Percentiles rank a stretch among this genome's conserved stretches.
Evolutionary conservation across 2,329 filamentous ascomycete genomes (phyloP).

Genomic region (Shiraia sp.): DNA sequence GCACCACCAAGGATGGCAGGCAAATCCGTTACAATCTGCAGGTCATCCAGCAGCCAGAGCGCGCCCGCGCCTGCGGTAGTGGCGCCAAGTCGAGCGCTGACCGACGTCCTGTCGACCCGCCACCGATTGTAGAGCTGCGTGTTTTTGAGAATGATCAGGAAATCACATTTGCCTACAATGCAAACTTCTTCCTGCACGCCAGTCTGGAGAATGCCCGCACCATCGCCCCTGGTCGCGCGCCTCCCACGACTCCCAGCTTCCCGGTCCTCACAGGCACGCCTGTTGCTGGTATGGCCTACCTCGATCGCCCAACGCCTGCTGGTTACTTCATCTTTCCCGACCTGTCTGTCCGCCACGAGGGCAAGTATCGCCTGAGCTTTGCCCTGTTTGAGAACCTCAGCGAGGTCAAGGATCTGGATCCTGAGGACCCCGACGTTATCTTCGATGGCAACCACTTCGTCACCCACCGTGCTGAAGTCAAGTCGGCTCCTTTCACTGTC

Average conservation of each 20-base stretch:
- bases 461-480: slow-evolving; percentile 86
- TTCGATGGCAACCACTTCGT: slow-evolving; percentile 60
- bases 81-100: slow-evolving; percentile 84
- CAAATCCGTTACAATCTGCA: slow-evolving; percentile 79
- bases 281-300: slow-evolving; percentile 92
- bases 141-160: slow-evolving; percentile 74
- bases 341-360: slow-evolving; percentile 92
- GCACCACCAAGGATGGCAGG: slow-evolving; percentile 74
- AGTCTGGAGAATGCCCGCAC: slow-evolving; percentile 85
- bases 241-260: slow-evolving; percentile 66
- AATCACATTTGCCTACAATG: slow-evolving; percentile 86
- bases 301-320: slow-evolving; percentile 77
- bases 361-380: slow-evolving; percentile 87
- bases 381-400: slow-evolving; percentile 94
- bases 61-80: slow-evolving; percentile 91
- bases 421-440: slow-evolving; percentile 50
- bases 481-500: slow-evolving; percentile 83
- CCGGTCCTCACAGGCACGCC: slow-evolving; percentile 92
- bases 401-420: slow-evolving; percentile 76
- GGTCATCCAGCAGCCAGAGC: slow-evolving; percentile 92
- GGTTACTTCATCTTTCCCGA: slow-evolving; percentile 99
- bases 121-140: slow-evolving; percentile 88
- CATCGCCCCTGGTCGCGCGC: slow-evolving; percentile 78
- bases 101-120: slow-evolving; percentile 88
- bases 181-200: slow-evolving; percentile 94